Evolutionary conservation across 176 grass and related monocot species (phyloP).

Genomic region (Olyra latifolia): DNA sequence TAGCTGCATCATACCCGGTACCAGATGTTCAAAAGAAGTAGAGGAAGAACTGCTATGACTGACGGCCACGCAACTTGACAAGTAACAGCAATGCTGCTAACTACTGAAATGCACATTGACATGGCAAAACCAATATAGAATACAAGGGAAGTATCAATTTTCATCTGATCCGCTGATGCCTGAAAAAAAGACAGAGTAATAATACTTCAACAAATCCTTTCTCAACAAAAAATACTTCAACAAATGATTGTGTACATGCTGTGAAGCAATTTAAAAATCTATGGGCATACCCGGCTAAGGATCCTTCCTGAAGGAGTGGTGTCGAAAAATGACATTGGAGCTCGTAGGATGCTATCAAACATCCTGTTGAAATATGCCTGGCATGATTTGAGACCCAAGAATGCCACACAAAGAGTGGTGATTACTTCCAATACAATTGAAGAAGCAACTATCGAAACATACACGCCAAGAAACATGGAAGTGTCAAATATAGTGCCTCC

Average conservation of each 20-base stretch:
- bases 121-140: constrained; percentile 61
- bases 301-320: constrained; percentile 97
- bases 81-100: constrained; percentile 63
- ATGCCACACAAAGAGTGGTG: constrained; percentile 56
- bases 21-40: constrained; percentile 83
- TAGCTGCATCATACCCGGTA: constrained; percentile 70
- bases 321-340: constrained; percentile 97
- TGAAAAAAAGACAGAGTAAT: constrained; percentile 31
- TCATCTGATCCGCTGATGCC: constrained; percentile 85
- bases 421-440: constrained; percentile 54
- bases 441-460: constrained; percentile 51
- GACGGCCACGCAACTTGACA: constrained; percentile 94
- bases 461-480: constrained; percentile 76
- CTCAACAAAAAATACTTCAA: background rate
- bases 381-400: constrained; percentile 74
- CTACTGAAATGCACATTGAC: constrained; percentile 82
- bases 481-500: constrained; percentile 50
- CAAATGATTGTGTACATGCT: background rate
- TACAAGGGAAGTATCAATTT: constrained; percentile 73
- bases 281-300: constrained; percentile 72
- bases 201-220: background rate
- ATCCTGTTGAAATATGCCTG: constrained; percentile 82
- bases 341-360: constrained; percentile 81
- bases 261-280: constrained; percentile 17
- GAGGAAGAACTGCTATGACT: constrained; percentile 65